These are phyloP conservation scores for Mrakia blollopis DNA, from an alignment of 768 basidiomycete species.

Conservation along the genomic window DNA sequence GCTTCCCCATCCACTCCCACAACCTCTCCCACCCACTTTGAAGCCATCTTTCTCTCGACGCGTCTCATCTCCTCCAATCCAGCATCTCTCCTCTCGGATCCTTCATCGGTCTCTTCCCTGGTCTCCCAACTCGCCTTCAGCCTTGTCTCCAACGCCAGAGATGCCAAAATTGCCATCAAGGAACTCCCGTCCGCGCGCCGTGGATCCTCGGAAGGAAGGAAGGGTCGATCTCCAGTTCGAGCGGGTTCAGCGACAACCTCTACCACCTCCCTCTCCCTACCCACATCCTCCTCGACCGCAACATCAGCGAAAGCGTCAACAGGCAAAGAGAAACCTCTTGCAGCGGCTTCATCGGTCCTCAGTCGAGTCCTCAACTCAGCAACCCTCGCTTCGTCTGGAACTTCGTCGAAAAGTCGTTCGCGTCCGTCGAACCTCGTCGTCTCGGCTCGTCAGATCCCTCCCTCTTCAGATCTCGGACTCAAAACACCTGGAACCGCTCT, in stretches of 20 bases:
- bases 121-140: conserved; percentile 17
- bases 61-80: conserved; percentile 23
- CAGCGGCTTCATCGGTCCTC: conserved; percentile 24
- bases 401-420: background rate
- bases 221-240: background rate
- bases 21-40: conserved; percentile 14
- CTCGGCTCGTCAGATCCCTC: background rate
- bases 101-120: background rate
- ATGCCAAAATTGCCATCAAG: conserved; percentile 17
- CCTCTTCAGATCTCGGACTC: background rate
- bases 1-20: background rate
- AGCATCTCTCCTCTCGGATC: conserved; percentile 13
- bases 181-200: background rate
- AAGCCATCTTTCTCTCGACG: conserved; percentile 29
- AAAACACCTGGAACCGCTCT: background rate
- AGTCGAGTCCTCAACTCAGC: conserved; percentile 24
- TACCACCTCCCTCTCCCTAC: background rate
- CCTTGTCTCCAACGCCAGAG: conserved; percentile 21
- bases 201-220: background rate
- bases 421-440: background rate
- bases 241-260: background rate
- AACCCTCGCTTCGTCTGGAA: background rate
- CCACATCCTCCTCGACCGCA: background rate
- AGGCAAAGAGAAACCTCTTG: conserved; percentile 8
- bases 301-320: background rate